A percentile compares a stretch with the other conserved stretches of the same genome.
Conservation (phyloP, 371 early-diverging fungal genomes). For the Choanephora cucurbitarum region DNA sequence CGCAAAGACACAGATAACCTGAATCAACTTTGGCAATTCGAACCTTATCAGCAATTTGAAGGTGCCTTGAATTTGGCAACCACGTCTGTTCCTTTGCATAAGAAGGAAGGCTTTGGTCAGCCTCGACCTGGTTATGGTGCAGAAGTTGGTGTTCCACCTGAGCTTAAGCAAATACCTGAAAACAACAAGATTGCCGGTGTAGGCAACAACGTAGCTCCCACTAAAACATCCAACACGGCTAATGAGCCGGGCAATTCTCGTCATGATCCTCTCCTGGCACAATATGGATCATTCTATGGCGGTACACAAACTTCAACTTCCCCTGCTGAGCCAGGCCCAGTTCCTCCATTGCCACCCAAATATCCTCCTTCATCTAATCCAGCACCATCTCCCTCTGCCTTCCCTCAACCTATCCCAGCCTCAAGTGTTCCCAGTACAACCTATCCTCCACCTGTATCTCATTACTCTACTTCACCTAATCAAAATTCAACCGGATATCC, state of each 20-base stretch:
- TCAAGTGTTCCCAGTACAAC: conserved; percentile 4
- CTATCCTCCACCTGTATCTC: conserved; percentile 20
- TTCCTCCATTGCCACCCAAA: conserved; percentile 5
- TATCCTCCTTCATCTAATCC: conserved; percentile 23
- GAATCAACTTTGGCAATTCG: conserved; percentile 51
- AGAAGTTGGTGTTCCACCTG: conserved; percentile 46
- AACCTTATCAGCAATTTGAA: conserved; percentile 45
- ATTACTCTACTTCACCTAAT: not conserved
- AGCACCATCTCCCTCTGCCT: conserved; percentile 10
- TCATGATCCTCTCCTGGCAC: conserved; percentile 18
- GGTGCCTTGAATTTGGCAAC: conserved; percentile 39
- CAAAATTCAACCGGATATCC: not conserved
- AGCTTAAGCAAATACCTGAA: conserved; percentile 38
- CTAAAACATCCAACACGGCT: conserved; percentile 11
- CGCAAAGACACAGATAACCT: conserved; percentile 48
- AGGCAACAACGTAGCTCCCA: conserved; percentile 25
- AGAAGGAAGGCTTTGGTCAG: conserved; percentile 45
- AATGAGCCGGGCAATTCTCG: conserved; percentile 16
- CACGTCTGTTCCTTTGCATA: conserved; percentile 36
- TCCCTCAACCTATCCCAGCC: conserved; percentile 10
- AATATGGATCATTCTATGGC: conserved; percentile 32
- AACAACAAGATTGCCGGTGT: conserved; percentile 45
- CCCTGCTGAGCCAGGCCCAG: conserved; percentile 15
- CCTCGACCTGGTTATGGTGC: conserved; percentile 51
- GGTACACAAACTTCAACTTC: conserved; percentile 14